Percentiles rank a stretch among this genome's conserved stretches.
phyloP scores from a whole-genome alignment of 768 basidiomycete genomes.

The Russula lepida region DNA sequence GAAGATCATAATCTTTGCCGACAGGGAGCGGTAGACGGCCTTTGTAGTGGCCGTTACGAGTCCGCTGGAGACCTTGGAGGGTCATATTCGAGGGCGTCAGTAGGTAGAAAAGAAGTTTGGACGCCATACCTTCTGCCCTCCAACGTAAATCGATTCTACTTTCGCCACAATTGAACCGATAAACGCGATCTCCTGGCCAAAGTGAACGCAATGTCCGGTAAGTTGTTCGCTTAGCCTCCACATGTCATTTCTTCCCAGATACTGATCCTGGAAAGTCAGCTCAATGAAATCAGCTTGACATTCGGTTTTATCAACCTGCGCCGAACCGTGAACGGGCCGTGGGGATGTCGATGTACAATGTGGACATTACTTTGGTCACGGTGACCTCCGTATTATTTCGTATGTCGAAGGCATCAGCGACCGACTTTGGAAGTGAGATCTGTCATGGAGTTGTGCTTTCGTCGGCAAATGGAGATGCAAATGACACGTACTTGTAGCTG shows the following conservation, averaged over 20 bases:
- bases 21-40: constrained; percentile 80
- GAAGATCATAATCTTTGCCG: constrained; percentile 87
- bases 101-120: neutral
- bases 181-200: constrained; percentile 78
- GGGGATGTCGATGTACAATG: constrained; percentile 12
- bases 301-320: constrained; percentile 58
- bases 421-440: constrained; percentile 68
- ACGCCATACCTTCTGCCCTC: constrained; percentile 49
- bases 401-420: constrained; percentile 62
- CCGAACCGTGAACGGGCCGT: constrained; percentile 1
- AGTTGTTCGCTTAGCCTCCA: constrained; percentile 85
- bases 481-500: constrained; percentile 48
- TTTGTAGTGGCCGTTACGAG: constrained; percentile 79
- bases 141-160: constrained; percentile 70
- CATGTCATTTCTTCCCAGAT: constrained; percentile 94
- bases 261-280: constrained; percentile 89
- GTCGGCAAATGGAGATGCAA: neutral
- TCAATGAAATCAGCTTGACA: constrained; percentile 75
- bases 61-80: constrained; percentile 63
- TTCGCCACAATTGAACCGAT: constrained; percentile 77
- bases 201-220: constrained; percentile 72
- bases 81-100: neutral
- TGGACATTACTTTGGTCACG: constrained; percentile 50
- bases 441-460: constrained; percentile 25
- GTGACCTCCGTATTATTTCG: constrained; percentile 66